Base-by-base conservation (phyloP, 192 early-diverging fungal genomes). In the Linnemannia exigua region DNA sequence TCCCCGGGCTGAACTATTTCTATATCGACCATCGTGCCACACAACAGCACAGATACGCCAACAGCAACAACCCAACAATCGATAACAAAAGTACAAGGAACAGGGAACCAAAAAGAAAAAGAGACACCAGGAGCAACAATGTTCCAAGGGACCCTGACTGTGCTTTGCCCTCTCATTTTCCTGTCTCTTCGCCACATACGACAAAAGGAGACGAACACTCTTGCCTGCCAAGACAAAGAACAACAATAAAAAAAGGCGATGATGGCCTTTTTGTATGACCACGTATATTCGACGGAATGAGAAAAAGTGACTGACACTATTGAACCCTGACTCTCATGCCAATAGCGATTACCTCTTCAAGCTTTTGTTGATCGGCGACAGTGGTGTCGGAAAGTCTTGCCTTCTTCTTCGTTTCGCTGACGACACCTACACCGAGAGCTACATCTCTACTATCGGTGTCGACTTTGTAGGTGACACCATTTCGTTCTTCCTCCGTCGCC, bases 341-440 rank as follows among this genome's bases (percentile, higher is more conserved):
- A 36, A 66, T 87, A 98, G 97, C 94, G 98, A 99, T 80, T 99
- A 99, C 88, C 93, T 99, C 76, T 99, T 99, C 93, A 99, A 99
- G 92, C 92, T 99, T n/a, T 88, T 99, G 80, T 93, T 99, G 68
- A 98, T 99, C 88, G 98, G 98, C 69, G 98, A 99, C 91, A 97
- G 96, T 72, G 98, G 98, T 78, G 98, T 99, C 33, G 98, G 98
- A 77, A 99, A 99, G 92, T 98, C 97, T 76, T 99, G 97, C 89
- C 89, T 99, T 79, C 91, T 99, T 79, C 92, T 99, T 68, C 95
- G 98, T 81, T 99, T 99, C 89, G 98, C 98, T 2, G 98, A 99
- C 89, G 97, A 99, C 91, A 98, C 97, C 33, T 99, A 98, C 88
- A 99, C 98, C 33, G 98, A 99, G 89, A 96, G 95, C 87, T 99